Conservation (phyloP, 345 rosid genomes). For the Aquilaria yunnanensis region DNA sequence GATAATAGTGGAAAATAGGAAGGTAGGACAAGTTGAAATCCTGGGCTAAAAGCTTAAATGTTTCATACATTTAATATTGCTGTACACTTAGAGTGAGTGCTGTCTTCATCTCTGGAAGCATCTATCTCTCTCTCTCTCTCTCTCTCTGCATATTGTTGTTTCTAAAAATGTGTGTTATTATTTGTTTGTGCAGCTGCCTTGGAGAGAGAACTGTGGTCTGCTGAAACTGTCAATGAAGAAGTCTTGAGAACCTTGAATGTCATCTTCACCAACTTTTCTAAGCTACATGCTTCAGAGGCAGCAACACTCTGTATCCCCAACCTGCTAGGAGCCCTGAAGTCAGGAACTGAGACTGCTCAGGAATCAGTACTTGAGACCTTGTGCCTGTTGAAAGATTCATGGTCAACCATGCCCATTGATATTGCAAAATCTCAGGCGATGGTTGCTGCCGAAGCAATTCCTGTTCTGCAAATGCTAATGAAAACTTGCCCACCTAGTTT, state of each 20-base stretch:
- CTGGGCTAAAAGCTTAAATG: too few relatives aligned
- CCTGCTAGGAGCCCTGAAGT: conserved; percentile 67
- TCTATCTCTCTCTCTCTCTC: conserved; percentile 2
- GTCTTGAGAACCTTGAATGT: conserved; percentile 68
- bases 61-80: too few relatives aligned
- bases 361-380: conserved; percentile 73
- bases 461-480: conserved; percentile 73
- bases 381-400: conserved; percentile 70
- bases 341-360: conserved; percentile 71
- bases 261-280: conserved; percentile 73
- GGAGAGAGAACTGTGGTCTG: conserved; percentile 83
- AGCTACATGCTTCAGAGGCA: conserved; percentile 80
- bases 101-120: too few relatives aligned
- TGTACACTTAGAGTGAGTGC: too few relatives aligned
- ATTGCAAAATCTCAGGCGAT: conserved; percentile 78
- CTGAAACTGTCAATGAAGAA: conserved; percentile 68
- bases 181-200: conserved; percentile 66
- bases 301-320: conserved; percentile 88
- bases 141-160: conserved; percentile 1
- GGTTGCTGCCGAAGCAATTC: conserved; percentile 81
- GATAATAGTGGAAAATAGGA: too few relatives aligned
- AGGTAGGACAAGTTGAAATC: too few relatives aligned
- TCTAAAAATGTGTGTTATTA: conserved; percentile 5
- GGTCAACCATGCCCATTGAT: conserved; percentile 75
- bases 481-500: conserved; percentile 79